A percentile compares a stretch with the other conserved stretches of the same genome.
Evolutionary conservation across 202 grass and related monocot genomes (phyloP).

Genomic region (Panicum hallii): DNA sequence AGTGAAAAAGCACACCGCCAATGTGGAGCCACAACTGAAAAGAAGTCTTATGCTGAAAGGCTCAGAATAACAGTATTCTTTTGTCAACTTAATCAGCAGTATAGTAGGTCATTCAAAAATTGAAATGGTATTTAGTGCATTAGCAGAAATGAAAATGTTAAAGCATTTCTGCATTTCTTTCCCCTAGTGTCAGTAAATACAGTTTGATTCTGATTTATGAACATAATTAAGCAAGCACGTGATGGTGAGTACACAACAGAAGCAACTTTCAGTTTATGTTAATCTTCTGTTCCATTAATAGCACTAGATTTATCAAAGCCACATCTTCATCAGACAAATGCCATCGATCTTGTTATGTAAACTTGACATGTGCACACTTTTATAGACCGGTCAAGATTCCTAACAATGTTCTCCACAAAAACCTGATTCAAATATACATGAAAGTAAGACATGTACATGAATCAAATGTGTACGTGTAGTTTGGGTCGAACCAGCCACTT

Average conservation of each 20-base stretch:
- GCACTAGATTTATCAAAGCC: conserved; percentile 17
- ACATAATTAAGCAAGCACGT: background rate
- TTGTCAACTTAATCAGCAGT: background rate
- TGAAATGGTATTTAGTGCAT: background rate
- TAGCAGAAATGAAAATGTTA: background rate
- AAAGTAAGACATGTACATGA: too few species aligned
- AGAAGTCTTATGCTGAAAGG: conserved; percentile 19
- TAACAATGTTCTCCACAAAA: background rate
- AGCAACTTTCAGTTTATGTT: background rate
- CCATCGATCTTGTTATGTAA: too few species aligned
- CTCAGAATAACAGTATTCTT: background rate
- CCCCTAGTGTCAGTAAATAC: background rate
- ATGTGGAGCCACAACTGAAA: conserved; percentile 35
- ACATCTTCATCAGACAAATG: background rate
- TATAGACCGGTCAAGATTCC: too few species aligned
- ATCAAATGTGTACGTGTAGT: conserved; percentile 30
- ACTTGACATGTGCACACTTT: too few species aligned
- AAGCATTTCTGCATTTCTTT: background rate
- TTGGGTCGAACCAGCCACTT: conserved; percentile 35
- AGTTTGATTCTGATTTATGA: background rate
- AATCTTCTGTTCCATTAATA: background rate
- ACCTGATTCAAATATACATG: background rate
- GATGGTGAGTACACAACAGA: background rate
- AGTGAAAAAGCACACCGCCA: conserved; percentile 30
- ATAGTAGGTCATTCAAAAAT: background rate